Base-by-base conservation (phyloP, 2,329 filamentous ascomycete genomes). In the Diaporthe amygdali region DNA sequence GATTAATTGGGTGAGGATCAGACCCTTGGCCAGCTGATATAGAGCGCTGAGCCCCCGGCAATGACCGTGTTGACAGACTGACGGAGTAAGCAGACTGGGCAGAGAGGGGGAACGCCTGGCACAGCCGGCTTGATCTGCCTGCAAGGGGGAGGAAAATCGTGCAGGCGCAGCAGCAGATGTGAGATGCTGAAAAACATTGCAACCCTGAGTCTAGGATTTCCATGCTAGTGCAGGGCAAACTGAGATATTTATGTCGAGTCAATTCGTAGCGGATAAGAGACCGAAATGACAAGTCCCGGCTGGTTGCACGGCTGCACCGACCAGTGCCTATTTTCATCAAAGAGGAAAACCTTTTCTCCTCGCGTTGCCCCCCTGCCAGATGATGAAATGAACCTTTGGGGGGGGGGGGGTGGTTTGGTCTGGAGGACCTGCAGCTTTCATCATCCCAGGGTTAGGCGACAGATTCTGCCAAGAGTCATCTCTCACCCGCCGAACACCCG, bases 1-100 rank as follows among this genome's bases (percentile, higher is more conserved):
- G 47, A 63, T 22, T 30, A 63, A 22, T 22, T 49, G 41, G 41
- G 44, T 8, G 44, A 49, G 41, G 59, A 64, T 25, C 44, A 15
- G 59, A 64, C 59, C 59, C 59, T 49, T 64, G 59, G 44, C 59
- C 12, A 64, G 59, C 59, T 64, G 59, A 64, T 49, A 17, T 44
- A 20, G 59, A 34, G 27, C 25, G 44, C 59, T 64, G 44, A 64
- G 59, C 59, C 59, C 32, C 30, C 17, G 30, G 44, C 32, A 44
- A 64, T 64, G 59, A 32, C 44, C 7, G 56, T 22, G 39, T 37
- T 25, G 44, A 49, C 8, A 30, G 20, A 15, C n/a, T n/a, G n/a
- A n/a, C n/a, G n/a, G n/a, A n/a, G n/a, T n/a, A n/a, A n/a, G n/a
- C n/a, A n/a, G n/a, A n/a, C n/a, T n/a, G n/a, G n/a, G n/a, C n/a